Evolutionary conservation across 2,329 filamentous ascomycete species (phyloP).

Genomic region (Plectosphaerella plurivora): DNA sequence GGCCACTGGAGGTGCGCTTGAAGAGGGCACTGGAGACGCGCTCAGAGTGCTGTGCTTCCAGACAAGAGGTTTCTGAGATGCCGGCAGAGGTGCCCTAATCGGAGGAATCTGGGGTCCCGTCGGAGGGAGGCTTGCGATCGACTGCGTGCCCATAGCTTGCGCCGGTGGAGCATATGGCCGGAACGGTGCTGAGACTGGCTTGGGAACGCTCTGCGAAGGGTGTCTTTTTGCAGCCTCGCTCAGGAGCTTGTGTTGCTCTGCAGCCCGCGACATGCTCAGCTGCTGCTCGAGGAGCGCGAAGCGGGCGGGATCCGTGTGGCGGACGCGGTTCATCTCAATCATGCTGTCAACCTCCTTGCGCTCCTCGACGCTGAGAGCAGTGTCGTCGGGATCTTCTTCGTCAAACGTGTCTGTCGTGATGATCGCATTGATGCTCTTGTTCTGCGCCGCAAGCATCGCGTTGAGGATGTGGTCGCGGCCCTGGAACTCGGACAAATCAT

Average conservation of each 20-base stretch:
- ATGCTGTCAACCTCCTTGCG: constrained; percentile 44
- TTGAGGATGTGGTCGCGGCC: constrained; percentile 63
- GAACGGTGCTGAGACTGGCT: too few relatives aligned
- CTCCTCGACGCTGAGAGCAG: constrained; percentile 56
- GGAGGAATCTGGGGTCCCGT: too few relatives aligned
- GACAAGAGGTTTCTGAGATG: too few relatives aligned
- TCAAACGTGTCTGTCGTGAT: constrained; percentile 70
- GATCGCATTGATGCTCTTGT: constrained; percentile 47
- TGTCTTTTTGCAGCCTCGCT: neutral
- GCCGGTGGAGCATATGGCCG: too few relatives aligned
- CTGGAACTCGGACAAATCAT: constrained; percentile 46
- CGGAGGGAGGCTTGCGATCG: too few relatives aligned
- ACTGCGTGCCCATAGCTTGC: too few relatives aligned
- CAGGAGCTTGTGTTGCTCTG: neutral
- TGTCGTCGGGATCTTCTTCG: constrained; percentile 58
- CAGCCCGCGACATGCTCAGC: neutral
- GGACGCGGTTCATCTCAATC: constrained; percentile 25
- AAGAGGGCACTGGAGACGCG: too few relatives aligned
- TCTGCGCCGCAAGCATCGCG: constrained; percentile 31
- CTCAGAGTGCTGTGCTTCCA: too few relatives aligned
- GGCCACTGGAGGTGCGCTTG: too few relatives aligned
- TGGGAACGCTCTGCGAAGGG: neutral
- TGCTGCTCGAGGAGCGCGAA: constrained; percentile 18
- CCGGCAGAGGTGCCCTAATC: too few relatives aligned
- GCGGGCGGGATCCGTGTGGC: constrained; percentile 24